A percentile compares a stretch with the other conserved stretches of the same genome.
These are phyloP conservation scores for Cladosporium sp. DNA, from an alignment of 2,329 filamentous ascomycete species.

Conservation along the genomic window DNA sequence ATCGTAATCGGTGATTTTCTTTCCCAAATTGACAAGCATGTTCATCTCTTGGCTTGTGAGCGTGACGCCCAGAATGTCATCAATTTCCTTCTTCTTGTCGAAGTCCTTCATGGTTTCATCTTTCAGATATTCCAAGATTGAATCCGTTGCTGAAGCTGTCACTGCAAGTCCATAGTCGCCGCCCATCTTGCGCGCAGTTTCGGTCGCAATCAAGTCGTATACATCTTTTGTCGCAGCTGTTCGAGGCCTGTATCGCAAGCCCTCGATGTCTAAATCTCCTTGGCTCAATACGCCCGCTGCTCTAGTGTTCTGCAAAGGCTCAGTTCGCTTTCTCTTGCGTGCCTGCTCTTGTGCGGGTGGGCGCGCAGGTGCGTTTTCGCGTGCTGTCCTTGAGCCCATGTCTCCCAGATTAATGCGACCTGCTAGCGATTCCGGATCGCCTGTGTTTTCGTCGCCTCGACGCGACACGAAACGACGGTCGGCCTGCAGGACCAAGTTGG, in stretches of 20 bases:
- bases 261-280: slow-evolving; percentile 82
- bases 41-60: slow-evolving; percentile 91
- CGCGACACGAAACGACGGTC: slow-evolving; percentile 93
- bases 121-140: slow-evolving; percentile 84
- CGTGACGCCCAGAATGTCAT: slow-evolving; percentile 81
- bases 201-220: slow-evolving; percentile 89
- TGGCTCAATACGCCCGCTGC: slow-evolving; percentile 77
- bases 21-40: slow-evolving; percentile 89
- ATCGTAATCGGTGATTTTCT: slow-evolving; percentile 99
- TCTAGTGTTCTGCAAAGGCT: slow-evolving; percentile 61
- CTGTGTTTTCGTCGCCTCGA: slow-evolving; percentile 89
- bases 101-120: slow-evolving; percentile 95
- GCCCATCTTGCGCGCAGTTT: slow-evolving; percentile 81
- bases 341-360: slow-evolving; percentile 55
- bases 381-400: slow-evolving; percentile 82
- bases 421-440: slow-evolving; percentile 94
- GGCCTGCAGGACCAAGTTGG: slow-evolving; percentile 99
- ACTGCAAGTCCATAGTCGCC: slow-evolving; percentile 92
- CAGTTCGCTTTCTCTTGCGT: slow-evolving; percentile 75
- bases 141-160: slow-evolving; percentile 89
- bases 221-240: slow-evolving; percentile 88
- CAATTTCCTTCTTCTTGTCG: slow-evolving; percentile 96
- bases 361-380: slow-evolving; percentile 74
- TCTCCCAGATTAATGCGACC: slow-evolving; percentile 89
- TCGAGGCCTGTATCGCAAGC: slow-evolving; percentile 83